These are phyloP conservation scores for Taxillus chinensis DNA, from an alignment of 164 flowering plant genomes.

Conservation along the genomic window DNA sequence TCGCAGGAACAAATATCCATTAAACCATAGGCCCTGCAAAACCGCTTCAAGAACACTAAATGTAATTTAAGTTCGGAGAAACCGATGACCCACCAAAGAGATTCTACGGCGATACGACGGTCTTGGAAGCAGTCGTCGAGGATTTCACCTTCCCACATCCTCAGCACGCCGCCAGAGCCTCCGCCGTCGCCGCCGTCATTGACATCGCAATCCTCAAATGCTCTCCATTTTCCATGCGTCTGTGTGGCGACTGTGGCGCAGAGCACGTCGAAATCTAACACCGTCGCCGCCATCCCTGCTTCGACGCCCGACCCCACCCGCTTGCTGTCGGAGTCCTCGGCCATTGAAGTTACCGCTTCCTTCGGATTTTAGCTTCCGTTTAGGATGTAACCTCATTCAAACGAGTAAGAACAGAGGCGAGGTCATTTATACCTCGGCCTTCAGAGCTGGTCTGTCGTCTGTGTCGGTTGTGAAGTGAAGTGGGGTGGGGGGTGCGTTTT, in stretches of 20 bases:
- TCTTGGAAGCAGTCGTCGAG: slow-evolving; percentile 71
- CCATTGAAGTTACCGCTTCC: slow-evolving; percentile 2
- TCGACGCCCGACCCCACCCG: slow-evolving; percentile 28
- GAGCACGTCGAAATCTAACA: slow-evolving; percentile 80
- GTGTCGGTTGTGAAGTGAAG: too few relatives aligned
- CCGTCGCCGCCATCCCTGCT: slow-evolving; percentile 32
- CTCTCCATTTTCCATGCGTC: slow-evolving; percentile 57
- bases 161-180: slow-evolving; percentile 54
- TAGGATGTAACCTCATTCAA: too few relatives aligned
- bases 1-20: too few relatives aligned
- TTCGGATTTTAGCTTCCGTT: too few relatives aligned
- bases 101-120: slow-evolving; percentile 59
- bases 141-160: slow-evolving; percentile 97
- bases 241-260: slow-evolving; percentile 85
- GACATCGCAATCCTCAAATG: slow-evolving; percentile 19
- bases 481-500: too few relatives aligned
- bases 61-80: neutral
- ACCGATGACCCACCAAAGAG: slow-evolving; percentile 36
- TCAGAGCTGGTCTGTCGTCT: too few relatives aligned
- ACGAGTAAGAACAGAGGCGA: too few relatives aligned
- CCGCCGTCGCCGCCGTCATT: slow-evolving; percentile 8
- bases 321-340: neutral
- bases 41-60: too few relatives aligned
- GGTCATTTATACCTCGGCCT: too few relatives aligned
- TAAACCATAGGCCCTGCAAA: too few relatives aligned